Conservation (phyloP, 495 filamentous ascomycete genomes). For the Alectoria sarmentosa region DNA sequence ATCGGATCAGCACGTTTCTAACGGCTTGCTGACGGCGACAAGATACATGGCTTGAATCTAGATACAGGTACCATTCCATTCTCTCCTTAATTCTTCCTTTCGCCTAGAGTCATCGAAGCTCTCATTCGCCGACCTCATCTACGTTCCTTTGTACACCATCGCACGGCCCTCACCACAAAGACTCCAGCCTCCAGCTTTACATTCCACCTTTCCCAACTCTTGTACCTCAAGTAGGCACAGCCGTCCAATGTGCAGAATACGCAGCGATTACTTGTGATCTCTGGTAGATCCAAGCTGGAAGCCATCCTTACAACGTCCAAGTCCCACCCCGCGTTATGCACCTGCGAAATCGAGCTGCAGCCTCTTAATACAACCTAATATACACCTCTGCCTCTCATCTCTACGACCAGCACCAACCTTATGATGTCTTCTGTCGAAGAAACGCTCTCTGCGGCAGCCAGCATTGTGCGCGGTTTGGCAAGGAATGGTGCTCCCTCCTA, state of each 20-base stretch:
- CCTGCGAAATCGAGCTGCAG: conserved; percentile 4
- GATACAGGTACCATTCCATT: not conserved
- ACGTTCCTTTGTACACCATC: conserved; percentile 15
- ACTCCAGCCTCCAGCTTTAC: conserved; percentile 2
- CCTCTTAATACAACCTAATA: not conserved
- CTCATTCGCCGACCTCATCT: not conserved
- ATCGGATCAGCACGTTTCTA: not conserved
- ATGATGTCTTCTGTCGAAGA: conserved; percentile 41
- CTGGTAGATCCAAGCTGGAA: conserved; percentile 15
- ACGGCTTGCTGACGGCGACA: not conserved
- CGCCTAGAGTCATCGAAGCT: not conserved
- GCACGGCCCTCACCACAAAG: conserved; percentile 12
- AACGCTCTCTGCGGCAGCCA: conserved; percentile 54
- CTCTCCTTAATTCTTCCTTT: conserved; percentile 3
- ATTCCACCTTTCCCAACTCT: not conserved
- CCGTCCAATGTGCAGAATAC: conserved; percentile 4
- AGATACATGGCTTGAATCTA: not conserved
- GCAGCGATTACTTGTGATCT: conserved; percentile 10
- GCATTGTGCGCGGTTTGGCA: conserved; percentile 57
- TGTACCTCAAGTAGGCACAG: not conserved
- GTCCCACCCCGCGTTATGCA: conserved; percentile 7
- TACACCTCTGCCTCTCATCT: not conserved
- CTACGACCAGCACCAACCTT: not conserved
- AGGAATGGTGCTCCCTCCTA: conserved; percentile 39
- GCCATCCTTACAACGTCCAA: not conserved